These are phyloP conservation scores for Peterozyma xylosa DNA, from an alignment of 805 yeast genomes.

Conservation along the genomic window DNA sequence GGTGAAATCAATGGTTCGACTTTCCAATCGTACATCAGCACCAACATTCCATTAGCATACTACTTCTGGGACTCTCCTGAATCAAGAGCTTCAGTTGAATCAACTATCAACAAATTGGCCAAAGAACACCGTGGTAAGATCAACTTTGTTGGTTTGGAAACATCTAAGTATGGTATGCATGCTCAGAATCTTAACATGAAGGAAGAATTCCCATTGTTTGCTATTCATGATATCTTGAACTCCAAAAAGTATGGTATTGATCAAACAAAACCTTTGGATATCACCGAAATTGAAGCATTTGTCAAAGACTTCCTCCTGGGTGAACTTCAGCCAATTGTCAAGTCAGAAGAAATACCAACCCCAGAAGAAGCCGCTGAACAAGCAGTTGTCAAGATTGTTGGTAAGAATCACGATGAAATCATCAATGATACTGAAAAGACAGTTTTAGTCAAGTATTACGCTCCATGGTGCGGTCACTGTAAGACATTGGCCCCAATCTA, in stretches of 20 bases:
- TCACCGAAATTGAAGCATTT: constrained; percentile 57
- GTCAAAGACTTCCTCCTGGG: constrained; percentile 60
- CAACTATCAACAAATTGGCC: constrained; percentile 54
- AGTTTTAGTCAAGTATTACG: constrained; percentile 83
- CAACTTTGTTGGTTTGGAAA: constrained; percentile 86
- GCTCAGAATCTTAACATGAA: constrained; percentile 79
- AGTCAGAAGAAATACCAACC: constrained; percentile 76
- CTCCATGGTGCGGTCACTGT: constrained; percentile 98
- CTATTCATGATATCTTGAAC: constrained; percentile 61
- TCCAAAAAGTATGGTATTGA: constrained; percentile 74
- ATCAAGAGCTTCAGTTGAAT: constrained; percentile 52
- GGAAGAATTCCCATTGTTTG: constrained; percentile 85
- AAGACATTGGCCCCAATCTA: constrained; percentile 82
- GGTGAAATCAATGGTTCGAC: constrained; percentile 84
- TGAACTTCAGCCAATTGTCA: constrained; percentile 61
- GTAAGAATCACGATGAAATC: constrained; percentile 69
- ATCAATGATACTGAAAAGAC: constrained; percentile 49
- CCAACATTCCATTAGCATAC: constrained; percentile 78
- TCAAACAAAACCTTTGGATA: constrained; percentile 46
- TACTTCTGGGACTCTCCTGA: constrained; percentile 70
- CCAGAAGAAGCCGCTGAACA: constrained; percentile 55
- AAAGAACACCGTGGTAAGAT: constrained; percentile 70
- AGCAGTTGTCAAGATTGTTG: constrained; percentile 67
- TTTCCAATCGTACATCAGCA: constrained; percentile 64
- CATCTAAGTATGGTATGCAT: constrained; percentile 72